These are phyloP conservation scores for Kodamaea arcana DNA, from an alignment of 1,139 yeast species.

Conservation along the genomic window DNA sequence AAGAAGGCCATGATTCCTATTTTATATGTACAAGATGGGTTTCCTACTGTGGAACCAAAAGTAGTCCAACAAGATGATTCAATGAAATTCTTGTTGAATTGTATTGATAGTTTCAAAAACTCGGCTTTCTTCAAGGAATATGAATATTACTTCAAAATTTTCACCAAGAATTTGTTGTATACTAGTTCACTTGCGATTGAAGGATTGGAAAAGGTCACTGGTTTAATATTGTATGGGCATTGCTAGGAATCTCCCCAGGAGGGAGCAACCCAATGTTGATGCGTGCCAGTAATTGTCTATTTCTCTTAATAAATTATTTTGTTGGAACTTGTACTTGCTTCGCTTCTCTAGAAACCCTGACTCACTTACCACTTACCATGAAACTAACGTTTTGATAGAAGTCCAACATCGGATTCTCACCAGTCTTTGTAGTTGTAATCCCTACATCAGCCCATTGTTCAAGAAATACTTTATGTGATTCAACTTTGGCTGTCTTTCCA, in stretches of 20 bases:
- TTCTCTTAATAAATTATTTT: too few species aligned
- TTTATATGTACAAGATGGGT: constrained; percentile 1
- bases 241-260: too few species aligned
- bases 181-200: constrained; percentile 23
- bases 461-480: constrained; percentile 62
- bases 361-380: constrained; percentile 40
- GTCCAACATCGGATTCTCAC: constrained; percentile 86
- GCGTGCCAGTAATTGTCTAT: too few species aligned
- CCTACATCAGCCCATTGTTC: constrained; percentile 69
- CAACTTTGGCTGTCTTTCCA: constrained; percentile 54
- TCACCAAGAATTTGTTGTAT: constrained; percentile 7
- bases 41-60: not conserved
- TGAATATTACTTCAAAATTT: constrained; percentile 4
- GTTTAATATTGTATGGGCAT: constrained; percentile 8
- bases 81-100: constrained; percentile 1
- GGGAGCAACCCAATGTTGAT: too few species aligned
- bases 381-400: constrained; percentile 77
- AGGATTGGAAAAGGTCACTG: constrained; percentile 25
- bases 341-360: not conserved
- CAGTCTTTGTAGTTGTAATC: constrained; percentile 65
- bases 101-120: constrained; percentile 3
- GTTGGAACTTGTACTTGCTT: too few species aligned
- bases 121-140: constrained; percentile 7
- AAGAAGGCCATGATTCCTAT: not conserved
- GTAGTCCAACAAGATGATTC: not conserved